Base-by-base conservation (phyloP, 768 basidiomycete species). In the Naganishia antarctica region DNA sequence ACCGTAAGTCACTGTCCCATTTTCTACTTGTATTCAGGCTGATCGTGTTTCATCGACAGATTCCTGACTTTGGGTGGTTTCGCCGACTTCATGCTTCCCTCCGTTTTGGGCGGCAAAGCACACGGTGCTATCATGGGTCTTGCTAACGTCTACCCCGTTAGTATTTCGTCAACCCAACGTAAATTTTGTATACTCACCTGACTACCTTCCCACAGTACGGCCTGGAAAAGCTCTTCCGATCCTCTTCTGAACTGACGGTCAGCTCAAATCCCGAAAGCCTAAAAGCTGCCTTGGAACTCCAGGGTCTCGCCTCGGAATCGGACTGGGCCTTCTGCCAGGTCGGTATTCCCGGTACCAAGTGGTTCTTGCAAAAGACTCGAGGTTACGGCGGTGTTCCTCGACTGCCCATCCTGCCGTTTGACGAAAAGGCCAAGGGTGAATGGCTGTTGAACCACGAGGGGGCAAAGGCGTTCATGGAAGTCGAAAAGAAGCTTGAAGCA, bases 71-170 rank as follows among this genome's bases (percentile, higher is more conserved):
- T 92, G 23, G 90, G 90, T 43, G 92, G 91, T 9, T 96, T 84
- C 76, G 81, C 83, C 66, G 92, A 96, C 79, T 90, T 91, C 77
- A 74, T 94, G 64, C 80, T 87, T 34, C 85, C 91, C 3, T 84
- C 89, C 6, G 75, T 83, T 1, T 85, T 84, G 72, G 86, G 83
- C 31, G 85, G 86, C 28, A 63, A 72, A 66, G 90, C 83, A 2
- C 87, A 92, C 70, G 92, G 92, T 49, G 90, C 89, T 50, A 94
- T 94, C 74, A 91, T 88, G 34, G 91, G 91, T 48, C 84, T 93
- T 21, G 90, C 83, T 8, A 93, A 93, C 74, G 74, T 92, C 62
- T 85, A 71, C 67, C 73, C 74, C 21, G 57, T 51, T 1, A 45
- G 23, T 66, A 18, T 46, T 25, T 4, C 37, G 16, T n/a, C 3